These are phyloP conservation scores for Podaxis sp. DNA, from an alignment of 768 basidiomycete species.

Conservation along the genomic window DNA sequence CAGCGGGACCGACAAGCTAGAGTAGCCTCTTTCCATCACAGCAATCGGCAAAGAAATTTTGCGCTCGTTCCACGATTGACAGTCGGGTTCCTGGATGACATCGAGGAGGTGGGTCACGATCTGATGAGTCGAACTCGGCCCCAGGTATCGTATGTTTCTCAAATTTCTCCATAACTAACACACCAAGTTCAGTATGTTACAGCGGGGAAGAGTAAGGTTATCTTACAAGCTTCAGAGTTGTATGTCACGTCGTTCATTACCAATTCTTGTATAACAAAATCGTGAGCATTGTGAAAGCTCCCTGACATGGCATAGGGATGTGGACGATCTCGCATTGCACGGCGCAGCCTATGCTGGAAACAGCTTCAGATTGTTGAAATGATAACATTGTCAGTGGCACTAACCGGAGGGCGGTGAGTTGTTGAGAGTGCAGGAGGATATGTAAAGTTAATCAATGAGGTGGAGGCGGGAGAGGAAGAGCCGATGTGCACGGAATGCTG, in stretches of 20 bases:
- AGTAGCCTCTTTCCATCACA: background rate
- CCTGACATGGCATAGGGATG: background rate
- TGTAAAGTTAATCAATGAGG: background rate
- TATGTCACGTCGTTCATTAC: background rate
- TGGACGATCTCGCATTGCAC: background rate
- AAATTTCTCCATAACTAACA: background rate
- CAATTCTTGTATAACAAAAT: background rate
- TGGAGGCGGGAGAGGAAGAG: background rate
- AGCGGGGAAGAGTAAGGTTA: fast-evolving
- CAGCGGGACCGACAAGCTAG: background rate
- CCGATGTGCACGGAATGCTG: no score
- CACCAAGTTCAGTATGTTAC: background rate
- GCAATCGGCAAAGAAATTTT: background rate
- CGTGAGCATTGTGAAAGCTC: background rate
- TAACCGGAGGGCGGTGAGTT: no score
- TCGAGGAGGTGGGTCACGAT: background rate
- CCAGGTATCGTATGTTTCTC: background rate
- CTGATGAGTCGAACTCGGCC: background rate
- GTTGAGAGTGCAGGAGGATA: no score
- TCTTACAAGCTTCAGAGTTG: background rate
- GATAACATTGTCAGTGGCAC: no score
- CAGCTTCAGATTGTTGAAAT: background rate
- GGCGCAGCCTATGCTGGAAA: background rate
- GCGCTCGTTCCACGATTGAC: background rate
- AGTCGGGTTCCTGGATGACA: background rate